These are phyloP conservation scores for Phytophthora meadii DNA, from an alignment of 352 stramenopile species.

Conservation along the genomic window DNA sequence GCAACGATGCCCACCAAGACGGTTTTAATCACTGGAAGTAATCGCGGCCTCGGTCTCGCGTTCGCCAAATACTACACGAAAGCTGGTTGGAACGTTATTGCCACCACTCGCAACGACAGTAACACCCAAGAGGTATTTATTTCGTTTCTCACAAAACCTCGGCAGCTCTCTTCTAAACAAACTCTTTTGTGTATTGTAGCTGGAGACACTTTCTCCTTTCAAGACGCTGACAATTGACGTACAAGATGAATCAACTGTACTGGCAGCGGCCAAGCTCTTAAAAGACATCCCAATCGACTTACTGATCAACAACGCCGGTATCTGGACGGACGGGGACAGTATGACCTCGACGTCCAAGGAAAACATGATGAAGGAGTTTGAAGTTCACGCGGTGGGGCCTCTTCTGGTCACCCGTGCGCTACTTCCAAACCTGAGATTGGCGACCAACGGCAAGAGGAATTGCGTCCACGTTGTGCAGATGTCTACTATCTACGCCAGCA, in stretches of 20 bases:
- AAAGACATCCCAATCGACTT: neutral
- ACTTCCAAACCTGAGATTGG: neutral
- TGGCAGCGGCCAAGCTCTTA: neutral
- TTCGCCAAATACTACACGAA: neutral
- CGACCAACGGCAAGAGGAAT: neutral
- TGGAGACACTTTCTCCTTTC: neutral
- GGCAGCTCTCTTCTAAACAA: no score
- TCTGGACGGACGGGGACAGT: neutral
- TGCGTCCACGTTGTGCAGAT: neutral
- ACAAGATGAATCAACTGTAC: neutral
- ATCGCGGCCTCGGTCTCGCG: neutral
- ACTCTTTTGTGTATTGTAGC: neutral
- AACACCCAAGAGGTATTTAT: neutral
- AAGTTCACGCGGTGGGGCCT: neutral
- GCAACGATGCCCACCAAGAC: no score
- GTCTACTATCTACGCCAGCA: neutral
- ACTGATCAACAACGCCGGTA: neutral
- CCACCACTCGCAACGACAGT: neutral
- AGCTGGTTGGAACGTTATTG: neutral
- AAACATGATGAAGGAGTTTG: neutral
- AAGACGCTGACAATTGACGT: neutral
- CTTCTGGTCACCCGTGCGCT: neutral
- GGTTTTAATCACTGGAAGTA: no score
- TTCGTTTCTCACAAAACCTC: no score
- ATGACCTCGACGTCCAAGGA: neutral